Evolutionary conservation across 2,329 filamentous ascomycete species (phyloP), one percentile per base, ranked within the genome.

Genomic region (Tolypocladium amazonense): DNA sequence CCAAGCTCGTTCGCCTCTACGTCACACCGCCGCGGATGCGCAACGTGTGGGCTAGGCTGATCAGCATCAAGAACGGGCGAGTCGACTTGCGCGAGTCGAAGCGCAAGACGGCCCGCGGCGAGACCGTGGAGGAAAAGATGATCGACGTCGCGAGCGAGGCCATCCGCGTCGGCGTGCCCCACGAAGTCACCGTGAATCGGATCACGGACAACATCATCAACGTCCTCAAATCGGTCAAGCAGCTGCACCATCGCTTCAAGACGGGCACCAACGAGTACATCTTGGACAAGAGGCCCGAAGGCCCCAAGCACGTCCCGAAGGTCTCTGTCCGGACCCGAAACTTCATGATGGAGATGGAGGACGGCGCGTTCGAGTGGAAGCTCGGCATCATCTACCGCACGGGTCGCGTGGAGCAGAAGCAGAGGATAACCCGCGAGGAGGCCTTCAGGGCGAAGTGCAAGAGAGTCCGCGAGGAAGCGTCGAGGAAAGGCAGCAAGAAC

Each of bases 281-380:
- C 41, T 79, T 96, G 3, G 86, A 89, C 20, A 97, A 96, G 73
- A 82, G 83, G 12, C 91, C 94, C 0, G 91, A 96, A 72, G 87
- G 82, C 0, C 91, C 95, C 0, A 97, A 95, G 71, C 79, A 84
- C 54, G 86, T 99, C 0, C 94, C 94, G 1, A 93, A 90, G 69
- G 79, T 99, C 27, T 93, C 92, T 0, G 65, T 99, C 12, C 85
- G 92, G 57, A 88, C 88, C 59, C 89, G 89, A 66, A 89, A 89
- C 6, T 79, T 99, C 30, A 76, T 96, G 2, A 93, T 99, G 61
- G 93, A 97, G 69, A 80, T 99, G 41, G 94, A 99, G 74, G 94
- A 99, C 71, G 93, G 94, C 56, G 88, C 90, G 0, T 99, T 99
- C 68, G 94, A 99, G 72, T 99, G 92, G 90, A 97, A 97, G 71